Conservation (phyloP, 176 grass and related monocot species). For the Oryza officinalis region DNA sequence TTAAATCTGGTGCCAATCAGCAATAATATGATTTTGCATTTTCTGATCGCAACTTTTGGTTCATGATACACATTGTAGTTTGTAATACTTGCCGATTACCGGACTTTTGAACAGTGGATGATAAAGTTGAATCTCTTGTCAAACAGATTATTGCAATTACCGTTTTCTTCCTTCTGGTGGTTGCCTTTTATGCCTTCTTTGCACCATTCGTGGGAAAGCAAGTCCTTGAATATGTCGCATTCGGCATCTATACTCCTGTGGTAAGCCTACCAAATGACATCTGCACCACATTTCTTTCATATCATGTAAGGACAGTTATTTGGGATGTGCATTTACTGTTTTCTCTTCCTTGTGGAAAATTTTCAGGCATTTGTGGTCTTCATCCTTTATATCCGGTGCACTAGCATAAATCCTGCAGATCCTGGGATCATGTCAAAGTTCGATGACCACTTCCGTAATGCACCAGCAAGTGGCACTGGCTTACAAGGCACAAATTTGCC, state of each 20-base stretch:
- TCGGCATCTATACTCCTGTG: slow-evolving; percentile 71
- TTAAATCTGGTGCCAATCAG: background rate
- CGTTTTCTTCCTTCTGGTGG: slow-evolving; percentile 82
- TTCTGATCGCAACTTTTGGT: background rate
- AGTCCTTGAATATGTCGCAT: slow-evolving; percentile 48
- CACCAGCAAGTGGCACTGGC: slow-evolving; percentile 36
- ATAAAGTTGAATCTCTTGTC: slow-evolving; percentile 13
- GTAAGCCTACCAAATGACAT: slow-evolving; percentile 41
- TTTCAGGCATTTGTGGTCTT: slow-evolving; percentile 75
- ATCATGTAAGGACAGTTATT: slow-evolving; percentile 28
- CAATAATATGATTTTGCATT: background rate
- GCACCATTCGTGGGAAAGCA: slow-evolving; percentile 71
- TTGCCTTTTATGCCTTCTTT: slow-evolving; percentile 86
- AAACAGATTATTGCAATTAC: slow-evolving; percentile 75
- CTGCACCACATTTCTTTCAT: background rate
- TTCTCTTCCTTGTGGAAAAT: slow-evolving; percentile 18
- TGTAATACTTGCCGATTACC: background rate
- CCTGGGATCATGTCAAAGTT: slow-evolving; percentile 84
- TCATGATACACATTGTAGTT: background rate
- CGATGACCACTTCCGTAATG: slow-evolving; percentile 48
- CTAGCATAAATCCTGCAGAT: slow-evolving; percentile 91
- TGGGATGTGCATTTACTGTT: slow-evolving; percentile 9
- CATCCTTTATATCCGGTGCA: slow-evolving; percentile 87
- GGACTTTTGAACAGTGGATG: background rate
- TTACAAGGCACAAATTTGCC: slow-evolving; percentile 41